Conservation (phyloP, 192 early-diverging fungal species). For the Linnemannia elongata region DNA sequence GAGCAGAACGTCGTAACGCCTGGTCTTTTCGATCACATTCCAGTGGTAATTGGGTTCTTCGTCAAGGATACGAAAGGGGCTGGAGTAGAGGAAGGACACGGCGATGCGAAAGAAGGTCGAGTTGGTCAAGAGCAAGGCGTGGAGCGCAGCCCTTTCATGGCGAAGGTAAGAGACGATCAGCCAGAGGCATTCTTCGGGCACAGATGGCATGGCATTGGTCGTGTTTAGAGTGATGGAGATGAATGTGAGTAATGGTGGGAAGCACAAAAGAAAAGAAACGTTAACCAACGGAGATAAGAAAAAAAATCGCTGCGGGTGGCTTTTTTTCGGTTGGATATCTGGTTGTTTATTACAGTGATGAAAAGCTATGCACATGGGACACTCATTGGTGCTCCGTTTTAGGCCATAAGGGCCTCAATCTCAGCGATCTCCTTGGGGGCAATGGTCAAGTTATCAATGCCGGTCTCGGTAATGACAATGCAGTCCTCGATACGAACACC, state of each 20-base stretch:
- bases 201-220: constrained; percentile 36
- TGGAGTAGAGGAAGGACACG: constrained; percentile 38
- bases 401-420: constrained; percentile 76
- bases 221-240: neutral
- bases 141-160: constrained; percentile 35
- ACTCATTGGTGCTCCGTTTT: constrained; percentile 9
- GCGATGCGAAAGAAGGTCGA: constrained; percentile 41
- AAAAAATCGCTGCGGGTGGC: constrained; percentile 4
- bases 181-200: constrained; percentile 58
- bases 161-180: constrained; percentile 37
- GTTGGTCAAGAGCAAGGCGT: constrained; percentile 31
- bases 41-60: constrained; percentile 32
- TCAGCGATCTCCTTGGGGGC: constrained; percentile 86
- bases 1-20: constrained; percentile 34
- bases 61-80: constrained; percentile 45
- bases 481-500: constrained; percentile 96
- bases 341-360: neutral
- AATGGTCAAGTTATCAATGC: constrained; percentile 87
- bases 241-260: neutral
- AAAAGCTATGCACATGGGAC: constrained; percentile 2
- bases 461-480: constrained; percentile 84
- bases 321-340: neutral
- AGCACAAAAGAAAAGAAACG: neutral
- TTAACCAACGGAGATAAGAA: neutral
- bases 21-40: constrained; percentile 30